phyloP scores from a whole-genome alignment of 768 basidiomycete species.

The Collybia sp. region DNA sequence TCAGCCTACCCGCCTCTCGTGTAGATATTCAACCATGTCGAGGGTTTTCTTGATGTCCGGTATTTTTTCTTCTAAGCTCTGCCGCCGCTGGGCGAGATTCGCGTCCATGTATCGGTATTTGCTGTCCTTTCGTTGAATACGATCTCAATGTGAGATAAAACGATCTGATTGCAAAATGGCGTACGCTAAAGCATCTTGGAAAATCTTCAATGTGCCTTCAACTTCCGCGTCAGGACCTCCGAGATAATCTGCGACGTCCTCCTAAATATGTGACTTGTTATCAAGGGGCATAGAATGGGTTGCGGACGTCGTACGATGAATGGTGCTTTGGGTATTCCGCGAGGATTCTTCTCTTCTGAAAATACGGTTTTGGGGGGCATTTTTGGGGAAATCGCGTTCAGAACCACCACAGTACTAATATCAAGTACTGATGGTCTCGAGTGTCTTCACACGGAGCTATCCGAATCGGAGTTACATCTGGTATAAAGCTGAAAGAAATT shows the following conservation, averaged over 20 bases:
- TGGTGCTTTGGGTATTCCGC: constrained; percentile 93
- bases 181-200: constrained; percentile 94
- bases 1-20: constrained; percentile 59
- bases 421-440: no score
- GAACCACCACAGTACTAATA: no score
- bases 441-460: constrained; percentile 11
- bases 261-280: constrained; percentile 33
- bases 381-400: background rate
- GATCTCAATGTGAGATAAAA: constrained; percentile 13
- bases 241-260: constrained; percentile 83
- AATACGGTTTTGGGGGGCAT: constrained; percentile 20
- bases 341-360: constrained; percentile 63
- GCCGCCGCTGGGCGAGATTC: constrained; percentile 72
- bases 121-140: constrained; percentile 48
- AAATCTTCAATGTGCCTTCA: constrained; percentile 70
- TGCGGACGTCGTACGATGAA: constrained; percentile 70
- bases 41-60: constrained; percentile 94
- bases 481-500: constrained; percentile 1
- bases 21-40: constrained; percentile 80
- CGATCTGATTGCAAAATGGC: constrained; percentile 24
- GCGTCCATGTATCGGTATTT: constrained; percentile 99
- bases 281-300: background rate
- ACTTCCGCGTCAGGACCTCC: constrained; percentile 74
- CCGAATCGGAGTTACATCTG: constrained; percentile 18
- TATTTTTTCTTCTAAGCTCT: constrained; percentile 87